Conservation (phyloP, 345 rosid genomes). For the Moricandia arvensis region DNA sequence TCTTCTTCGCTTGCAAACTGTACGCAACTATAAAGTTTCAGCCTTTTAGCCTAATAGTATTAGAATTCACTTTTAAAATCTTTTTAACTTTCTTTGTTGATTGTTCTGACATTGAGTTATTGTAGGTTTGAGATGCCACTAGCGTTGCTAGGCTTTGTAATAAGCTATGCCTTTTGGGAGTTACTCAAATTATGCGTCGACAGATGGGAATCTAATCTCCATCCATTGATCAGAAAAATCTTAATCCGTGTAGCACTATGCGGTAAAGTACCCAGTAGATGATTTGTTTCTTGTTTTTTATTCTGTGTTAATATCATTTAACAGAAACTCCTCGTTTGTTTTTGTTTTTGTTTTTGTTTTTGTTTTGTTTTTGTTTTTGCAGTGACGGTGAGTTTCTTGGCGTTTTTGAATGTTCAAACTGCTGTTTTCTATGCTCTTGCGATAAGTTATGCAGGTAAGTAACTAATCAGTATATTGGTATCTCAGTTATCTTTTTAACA, state of each 20-base stretch:
- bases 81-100: not conserved
- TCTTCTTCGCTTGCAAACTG: constrained; percentile 82
- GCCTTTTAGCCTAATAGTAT: too few species aligned
- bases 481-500: not conserved
- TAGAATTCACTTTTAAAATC: not conserved
- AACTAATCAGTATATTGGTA: not conserved
- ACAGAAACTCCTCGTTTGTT: not conserved
- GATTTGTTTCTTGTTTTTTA: too few species aligned
- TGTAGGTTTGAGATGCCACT: not conserved
- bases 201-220: not conserved
- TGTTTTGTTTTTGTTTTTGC: not conserved
- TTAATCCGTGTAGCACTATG: not conserved
- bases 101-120: not conserved
- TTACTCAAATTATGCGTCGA: not conserved
- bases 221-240: not conserved
- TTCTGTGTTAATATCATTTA: not conserved
- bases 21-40: constrained; percentile 27
- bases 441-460: not conserved
- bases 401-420: not conserved
- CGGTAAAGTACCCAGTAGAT: not conserved
- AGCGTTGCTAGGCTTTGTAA: constrained; percentile 1
- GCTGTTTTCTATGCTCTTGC: constrained; percentile 4
- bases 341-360: not conserved
- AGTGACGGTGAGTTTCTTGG: not conserved
- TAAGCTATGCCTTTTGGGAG: constrained; percentile 8